Evolutionary conservation across 805 yeast species (phyloP), one percentile per base, ranked within the genome.

Genomic region (Middelhovenomyces tepae): DNA sequence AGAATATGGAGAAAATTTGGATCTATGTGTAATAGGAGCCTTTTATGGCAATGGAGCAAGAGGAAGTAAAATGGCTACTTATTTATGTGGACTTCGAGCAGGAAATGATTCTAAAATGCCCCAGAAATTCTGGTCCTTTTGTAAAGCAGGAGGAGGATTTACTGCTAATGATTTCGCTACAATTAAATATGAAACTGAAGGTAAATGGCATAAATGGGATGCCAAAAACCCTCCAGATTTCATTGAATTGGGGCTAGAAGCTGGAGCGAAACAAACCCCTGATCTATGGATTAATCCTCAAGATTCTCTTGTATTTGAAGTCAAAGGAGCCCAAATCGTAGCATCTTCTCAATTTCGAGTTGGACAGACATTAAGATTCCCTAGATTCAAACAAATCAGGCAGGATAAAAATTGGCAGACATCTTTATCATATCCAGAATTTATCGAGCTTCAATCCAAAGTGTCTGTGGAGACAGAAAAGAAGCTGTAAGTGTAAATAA

Each of bases 1-100:
- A 35, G 84, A 79, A 38, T 80, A 81, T 54, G 95, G 95, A 7
- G 94, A 86, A 42, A 81, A 82, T 47, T 61, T 86, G 40, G 97
- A 89, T 54, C 53, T 86, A 30, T 62, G 76, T 2, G 71, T 89
- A 0, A 75, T 87, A 37, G 98, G 96, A 0, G 78, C 76, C 35
- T 75, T 72, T 36, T 75, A 75, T 11, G 85, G 84, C 0, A 66
- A 70, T 15, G 89, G 89, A 30, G 64, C 60, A 24, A 45, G 60
- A 3, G 52, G 50, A 2, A 40, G 47, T 18, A 34, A 35, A 9
- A 33, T 57, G 13, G 68, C 76, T 16, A 68, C 84, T 7, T 82
- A 70, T 46, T 64, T 82, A 38, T 80, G 94, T 55, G 95, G 91
- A 0, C 51, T 87, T 8, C 57, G 77, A 16, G 65, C 60, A 4